These are phyloP conservation scores for Dactylella cylindrospora DNA, from an alignment of 2,329 filamentous ascomycete species.

Conservation along the genomic window DNA sequence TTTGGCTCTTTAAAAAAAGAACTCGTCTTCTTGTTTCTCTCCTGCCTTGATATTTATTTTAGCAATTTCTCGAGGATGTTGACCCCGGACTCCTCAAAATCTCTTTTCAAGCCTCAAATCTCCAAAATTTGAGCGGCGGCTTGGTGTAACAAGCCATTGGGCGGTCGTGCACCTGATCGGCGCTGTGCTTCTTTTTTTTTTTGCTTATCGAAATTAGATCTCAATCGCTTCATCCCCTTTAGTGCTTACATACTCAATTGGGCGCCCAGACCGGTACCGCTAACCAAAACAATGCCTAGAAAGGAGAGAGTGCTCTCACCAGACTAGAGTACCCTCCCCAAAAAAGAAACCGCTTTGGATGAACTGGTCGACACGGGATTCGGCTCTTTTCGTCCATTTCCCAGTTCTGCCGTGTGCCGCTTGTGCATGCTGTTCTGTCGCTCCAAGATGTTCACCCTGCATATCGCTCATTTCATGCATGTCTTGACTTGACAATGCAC, in stretches of 20 bases:
- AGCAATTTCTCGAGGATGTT: no score
- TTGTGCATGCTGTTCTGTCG: conserved; percentile 11
- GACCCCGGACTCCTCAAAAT: no score
- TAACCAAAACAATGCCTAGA: neutral
- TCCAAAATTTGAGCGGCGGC: neutral
- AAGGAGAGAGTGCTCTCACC: neutral
- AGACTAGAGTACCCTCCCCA: neutral
- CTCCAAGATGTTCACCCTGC: no score
- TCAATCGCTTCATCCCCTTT: no score
- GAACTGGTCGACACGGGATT: neutral
- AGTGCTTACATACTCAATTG: no score
- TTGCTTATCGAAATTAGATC: no score
- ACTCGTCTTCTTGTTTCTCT: no score
- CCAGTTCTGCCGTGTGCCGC: neutral
- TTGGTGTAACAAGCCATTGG: conserved; percentile 21
- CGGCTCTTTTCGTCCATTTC: neutral
- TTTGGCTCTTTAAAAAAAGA: no score
- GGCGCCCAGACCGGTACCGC: no score
- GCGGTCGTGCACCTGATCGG: conserved; percentile 1
- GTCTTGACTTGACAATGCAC: conserved; percentile 37
- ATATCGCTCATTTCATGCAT: conserved; percentile 35
- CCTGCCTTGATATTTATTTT: no score
- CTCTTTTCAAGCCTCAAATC: no score
- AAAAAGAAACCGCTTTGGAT: conserved; percentile 1
- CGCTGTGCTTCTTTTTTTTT: no score